Base-by-base conservation (phyloP, 1,284 basidiomycete genomes). In the Rhodotorula sp. region DNA sequence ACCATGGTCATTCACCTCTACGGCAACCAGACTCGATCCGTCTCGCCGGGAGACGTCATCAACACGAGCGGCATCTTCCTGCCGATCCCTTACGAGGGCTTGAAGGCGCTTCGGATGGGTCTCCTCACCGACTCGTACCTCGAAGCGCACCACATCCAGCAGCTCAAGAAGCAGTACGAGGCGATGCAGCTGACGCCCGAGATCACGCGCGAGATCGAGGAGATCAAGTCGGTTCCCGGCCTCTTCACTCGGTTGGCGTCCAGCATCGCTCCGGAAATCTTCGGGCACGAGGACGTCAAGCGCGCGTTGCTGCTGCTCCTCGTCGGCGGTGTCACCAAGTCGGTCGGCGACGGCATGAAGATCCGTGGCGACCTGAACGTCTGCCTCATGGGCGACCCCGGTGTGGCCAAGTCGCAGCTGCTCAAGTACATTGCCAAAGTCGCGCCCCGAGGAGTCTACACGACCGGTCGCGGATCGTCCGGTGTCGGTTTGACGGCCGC, bases 351-450 rank as follows among this genome's bases (percentile, higher is more conserved):
- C 80, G 97, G 97, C 7, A 94, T 99, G 93, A 97, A 93, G 83
- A 99, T 99, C 78, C 87, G 97, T 79, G 97, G 97, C 38, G 97
- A 99, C 81, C 86, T 99, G 82, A 99, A 99, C 79, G 85, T 99
- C 34, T 99, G 97, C 82, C 83, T 99, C 61, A 99, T 99, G 97
- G 97, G 97, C 78, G 97, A 99, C 82, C 97, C 97, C 62, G 97
- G 97, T 89, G 95, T 99, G 72, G 97, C 97, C 77, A 99, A 99
- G 83, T 97, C 94, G 43, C 97, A 99, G 81, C 81, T 99, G 67
- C 86, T 99, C 74, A 99, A 99, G 83, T 99, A 98, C 79, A 99
- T 99, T 78, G 92, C 94, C 64, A 99, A 99, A 81, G 90, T 99
- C 71, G 97, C 97, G 1, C 97, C 97, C 19, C 86, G 97, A 74